A percentile compares a stretch with the other conserved stretches of the same genome.
Conservation (phyloP, 805 yeast species). For the Schizosaccharomyces cryophilus region DNA sequence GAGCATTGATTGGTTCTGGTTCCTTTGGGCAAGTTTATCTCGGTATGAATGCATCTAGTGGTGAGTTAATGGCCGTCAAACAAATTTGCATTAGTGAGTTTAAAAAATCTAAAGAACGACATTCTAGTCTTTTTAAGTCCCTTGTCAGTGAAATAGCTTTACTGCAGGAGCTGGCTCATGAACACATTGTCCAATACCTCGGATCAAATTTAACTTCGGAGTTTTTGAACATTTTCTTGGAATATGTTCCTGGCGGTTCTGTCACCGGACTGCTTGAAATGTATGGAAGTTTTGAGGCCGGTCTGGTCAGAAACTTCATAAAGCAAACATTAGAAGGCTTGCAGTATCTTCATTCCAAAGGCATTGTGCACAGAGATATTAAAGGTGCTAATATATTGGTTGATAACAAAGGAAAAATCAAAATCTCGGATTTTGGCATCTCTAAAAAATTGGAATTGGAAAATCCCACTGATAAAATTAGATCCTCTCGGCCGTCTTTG, state of each 20-base stretch:
- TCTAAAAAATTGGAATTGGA: constrained; percentile 40
- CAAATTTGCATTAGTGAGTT: constrained; percentile 41
- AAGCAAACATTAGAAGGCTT: constrained; percentile 56
- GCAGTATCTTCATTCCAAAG: constrained; percentile 44
- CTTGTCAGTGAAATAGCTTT: constrained; percentile 53
- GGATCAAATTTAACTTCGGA: constrained; percentile 64
- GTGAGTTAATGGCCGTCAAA: constrained; percentile 92
- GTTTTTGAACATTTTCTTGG: constrained; percentile 53
- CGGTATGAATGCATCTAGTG: constrained; percentile 77
- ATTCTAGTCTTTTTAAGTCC: constrained; percentile 46
- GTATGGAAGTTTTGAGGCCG: constrained; percentile 63
- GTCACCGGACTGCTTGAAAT: constrained; percentile 44
- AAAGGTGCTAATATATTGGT: constrained; percentile 72
- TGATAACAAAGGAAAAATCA: constrained; percentile 57
- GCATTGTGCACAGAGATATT: constrained; percentile 65
- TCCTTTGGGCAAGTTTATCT: constrained; percentile 82
- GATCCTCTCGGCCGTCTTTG: constrained; percentile 43
- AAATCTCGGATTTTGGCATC: constrained; percentile 71
- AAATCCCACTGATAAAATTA: constrained; percentile 15
- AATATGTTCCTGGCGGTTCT: constrained; percentile 52
- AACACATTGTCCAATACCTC: constrained; percentile 71
- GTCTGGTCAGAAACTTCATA: constrained; percentile 43
- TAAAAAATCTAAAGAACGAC: constrained; percentile 15
- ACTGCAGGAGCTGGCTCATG: constrained; percentile 60
- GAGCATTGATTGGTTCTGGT: constrained; percentile 83